Conservation (phyloP, 2,329 filamentous ascomycete species). For the Cladosporium sp. region DNA sequence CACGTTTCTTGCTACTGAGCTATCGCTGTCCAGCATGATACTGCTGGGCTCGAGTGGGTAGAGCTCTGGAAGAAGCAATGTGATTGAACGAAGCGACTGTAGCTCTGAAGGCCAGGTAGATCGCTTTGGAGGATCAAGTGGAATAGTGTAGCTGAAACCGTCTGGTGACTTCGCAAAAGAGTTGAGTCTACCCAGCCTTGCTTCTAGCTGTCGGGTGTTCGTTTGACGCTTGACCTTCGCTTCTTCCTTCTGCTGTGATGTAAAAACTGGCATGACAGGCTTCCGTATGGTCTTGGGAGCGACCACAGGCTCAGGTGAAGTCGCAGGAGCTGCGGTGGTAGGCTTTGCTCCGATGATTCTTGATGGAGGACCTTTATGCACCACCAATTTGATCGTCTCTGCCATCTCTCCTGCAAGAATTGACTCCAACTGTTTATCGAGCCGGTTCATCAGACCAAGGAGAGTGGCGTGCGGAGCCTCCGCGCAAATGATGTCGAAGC, state of each 20-base stretch:
- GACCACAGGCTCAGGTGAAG: background rate
- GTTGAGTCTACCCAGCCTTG: conserved; percentile 68
- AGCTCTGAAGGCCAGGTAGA: conserved; percentile 63
- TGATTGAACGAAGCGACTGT: conserved; percentile 63
- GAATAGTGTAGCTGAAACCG: conserved; percentile 69
- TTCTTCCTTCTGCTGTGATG: conserved; percentile 60
- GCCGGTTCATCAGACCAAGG: conserved; percentile 65
- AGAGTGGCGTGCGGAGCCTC: conserved; percentile 60
- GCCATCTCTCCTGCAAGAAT: conserved; percentile 70
- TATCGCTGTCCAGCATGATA: conserved; percentile 25
- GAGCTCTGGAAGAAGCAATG: conserved; percentile 67
- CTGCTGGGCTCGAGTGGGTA: conserved; percentile 68
- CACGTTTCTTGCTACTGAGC: conserved; percentile 60
- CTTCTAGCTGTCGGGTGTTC: conserved; percentile 73
- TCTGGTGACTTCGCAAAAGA: conserved; percentile 70
- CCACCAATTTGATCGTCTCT: conserved; percentile 70
- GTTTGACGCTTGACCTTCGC: conserved; percentile 65
- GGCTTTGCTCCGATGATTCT: conserved; percentile 9
- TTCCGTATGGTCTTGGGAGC: conserved; percentile 30
- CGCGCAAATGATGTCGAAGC: conserved; percentile 67
- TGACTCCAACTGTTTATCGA: conserved; percentile 72
- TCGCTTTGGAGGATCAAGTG: conserved; percentile 66
- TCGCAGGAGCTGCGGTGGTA: background rate
- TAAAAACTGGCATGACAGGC: conserved; percentile 53
- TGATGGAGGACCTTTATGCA: conserved; percentile 45